Base-by-base conservation (phyloP, 2,329 filamentous ascomycete species). In the Biscogniauxia sp. region DNA sequence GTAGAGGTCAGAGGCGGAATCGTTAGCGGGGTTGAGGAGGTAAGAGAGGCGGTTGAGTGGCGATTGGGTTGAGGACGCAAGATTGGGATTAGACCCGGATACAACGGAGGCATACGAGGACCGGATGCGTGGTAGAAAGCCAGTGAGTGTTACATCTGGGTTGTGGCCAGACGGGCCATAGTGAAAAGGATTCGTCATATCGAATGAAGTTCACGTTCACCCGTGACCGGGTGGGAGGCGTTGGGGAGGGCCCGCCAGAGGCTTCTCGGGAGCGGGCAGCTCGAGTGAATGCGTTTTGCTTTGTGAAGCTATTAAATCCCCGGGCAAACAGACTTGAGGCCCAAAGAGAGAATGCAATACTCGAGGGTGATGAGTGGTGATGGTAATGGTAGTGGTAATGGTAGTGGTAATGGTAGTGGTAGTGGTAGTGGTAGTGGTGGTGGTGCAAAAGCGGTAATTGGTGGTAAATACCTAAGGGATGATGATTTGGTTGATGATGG, bases 1-100 rank as follows among this genome's bases (percentile, higher is more conserved):
- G 61, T 73, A 75, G 19, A 71, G 69, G 56, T 72, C 69, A 19
- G 69, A 71, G 32, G 69, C 57, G n/a, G 74, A 68, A 60, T 78
- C 75, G 65, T 78, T 77, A 67, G 75, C 73, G 64, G 77, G 78
- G 74, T 84, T 84, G 64, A 84, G 74, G 37, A 88, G 78, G 67
- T 87, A 82, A 3, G 84, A 82, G 69, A 83, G 63, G 78, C 79
- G 66, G 75, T 77, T 72, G 71, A 71, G 64, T 66, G 72, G 67
- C 68, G 69, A 76, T 69, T 66, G 76, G 71, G 68, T 73, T 61
- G 68, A 56, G 7, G 68, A 63, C 11, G 64, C 55, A 20, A 69
- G 59, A 20, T 58, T 50, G 7, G 64, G 59, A 58, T 75, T 64
- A 62, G 74, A 67, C 62, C 76, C 74, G 55, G 76, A 75, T 52